These are phyloP conservation scores for Sugiyamaella qingdaonensis DNA, from an alignment of 805 yeast genomes.

Conservation along the genomic window DNA sequence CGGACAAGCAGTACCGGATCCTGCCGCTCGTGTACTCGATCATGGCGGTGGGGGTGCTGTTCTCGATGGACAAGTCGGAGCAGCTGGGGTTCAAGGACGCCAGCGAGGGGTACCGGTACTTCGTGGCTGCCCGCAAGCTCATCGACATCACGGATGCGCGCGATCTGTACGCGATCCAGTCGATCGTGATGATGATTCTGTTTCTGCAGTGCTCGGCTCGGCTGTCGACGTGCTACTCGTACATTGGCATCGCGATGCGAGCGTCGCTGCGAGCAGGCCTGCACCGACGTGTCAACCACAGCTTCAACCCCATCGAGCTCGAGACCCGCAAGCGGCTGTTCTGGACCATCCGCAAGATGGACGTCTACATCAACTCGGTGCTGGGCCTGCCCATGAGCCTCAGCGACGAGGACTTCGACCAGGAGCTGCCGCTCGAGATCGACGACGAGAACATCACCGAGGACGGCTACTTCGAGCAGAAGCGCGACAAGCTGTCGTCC, in stretches of 20 bases:
- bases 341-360: constrained; percentile 89
- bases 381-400: constrained; percentile 80
- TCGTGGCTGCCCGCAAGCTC: constrained; percentile 72
- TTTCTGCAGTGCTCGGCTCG: constrained; percentile 87
- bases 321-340: constrained; percentile 82
- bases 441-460: constrained; percentile 84
- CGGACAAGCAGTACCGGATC: constrained; percentile 68
- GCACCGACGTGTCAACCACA: constrained; percentile 65
- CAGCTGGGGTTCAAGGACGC: constrained; percentile 36
- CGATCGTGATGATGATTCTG: constrained; percentile 79
- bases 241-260: constrained; percentile 81
- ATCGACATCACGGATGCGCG: constrained; percentile 82
- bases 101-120: constrained; percentile 69
- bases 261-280: constrained; percentile 79
- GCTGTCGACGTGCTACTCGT: constrained; percentile 80
- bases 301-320: constrained; percentile 68
- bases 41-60: constrained; percentile 84
- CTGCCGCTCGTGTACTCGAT: constrained; percentile 79
- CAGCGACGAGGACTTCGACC: constrained; percentile 77
- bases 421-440: constrained; percentile 75
- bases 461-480: constrained; percentile 47
- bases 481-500: constrained; percentile 56
- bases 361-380: constrained; percentile 81
- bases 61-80: constrained; percentile 45
- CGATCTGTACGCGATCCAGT: constrained; percentile 76